Conservation (phyloP, 768 basidiomycete genomes). For the Russula emetica region DNA sequence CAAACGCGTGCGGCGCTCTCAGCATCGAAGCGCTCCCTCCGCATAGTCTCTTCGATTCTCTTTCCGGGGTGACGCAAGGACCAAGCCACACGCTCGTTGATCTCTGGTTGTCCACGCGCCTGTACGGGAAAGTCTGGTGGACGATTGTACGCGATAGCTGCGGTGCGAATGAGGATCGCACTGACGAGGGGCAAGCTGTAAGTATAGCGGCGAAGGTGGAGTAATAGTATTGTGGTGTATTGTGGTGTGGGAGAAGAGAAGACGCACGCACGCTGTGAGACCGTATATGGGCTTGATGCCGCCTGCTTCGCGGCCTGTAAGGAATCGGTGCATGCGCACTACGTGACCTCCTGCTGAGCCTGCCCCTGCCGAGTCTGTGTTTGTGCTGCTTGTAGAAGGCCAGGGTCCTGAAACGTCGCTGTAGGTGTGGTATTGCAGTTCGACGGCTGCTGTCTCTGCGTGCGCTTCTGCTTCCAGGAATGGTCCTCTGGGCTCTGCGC, state of each 20-base stretch:
- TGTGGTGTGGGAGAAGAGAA: not conserved
- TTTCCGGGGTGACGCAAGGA: constrained; percentile 36
- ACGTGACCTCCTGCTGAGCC: not conserved
- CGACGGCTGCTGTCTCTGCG: constrained; percentile 32
- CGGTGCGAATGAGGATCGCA: constrained; percentile 49
- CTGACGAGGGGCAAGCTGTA: constrained; percentile 35
- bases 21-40: constrained; percentile 32
- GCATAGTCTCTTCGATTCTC: constrained; percentile 30
- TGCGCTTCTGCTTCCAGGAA: constrained; percentile 50
- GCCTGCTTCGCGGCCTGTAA: constrained; percentile 79
- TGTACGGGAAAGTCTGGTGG: constrained; percentile 44
- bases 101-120: constrained; percentile 43
- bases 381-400: not conserved
- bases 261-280: constrained; percentile 74
- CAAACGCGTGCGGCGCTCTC: constrained; percentile 23
- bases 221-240: no score
- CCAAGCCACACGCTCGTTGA: constrained; percentile 41
- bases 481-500: constrained; percentile 9
- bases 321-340: constrained; percentile 66
- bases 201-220: no score
- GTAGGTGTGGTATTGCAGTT: constrained; percentile 62
- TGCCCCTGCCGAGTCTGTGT: not conserved
- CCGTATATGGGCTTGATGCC: constrained; percentile 89
- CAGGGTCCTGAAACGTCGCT: constrained; percentile 49
- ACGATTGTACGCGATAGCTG: constrained; percentile 46